Evolutionary conservation across 129 eudicot species (phyloP).

Genomic region (Chrysanthemum lavandulifolium): DNA sequence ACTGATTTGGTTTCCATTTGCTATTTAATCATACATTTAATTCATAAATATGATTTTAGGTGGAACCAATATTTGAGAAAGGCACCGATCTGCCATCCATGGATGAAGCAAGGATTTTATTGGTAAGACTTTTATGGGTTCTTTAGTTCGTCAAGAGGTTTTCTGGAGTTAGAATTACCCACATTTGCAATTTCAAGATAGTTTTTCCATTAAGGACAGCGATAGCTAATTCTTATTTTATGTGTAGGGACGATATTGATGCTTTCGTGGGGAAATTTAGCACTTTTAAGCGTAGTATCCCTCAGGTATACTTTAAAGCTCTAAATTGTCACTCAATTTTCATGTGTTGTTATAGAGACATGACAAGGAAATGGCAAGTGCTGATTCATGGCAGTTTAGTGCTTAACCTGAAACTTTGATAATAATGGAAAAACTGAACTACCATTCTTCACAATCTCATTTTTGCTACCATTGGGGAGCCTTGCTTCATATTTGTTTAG

Average conservation of each 20-base stretch:
- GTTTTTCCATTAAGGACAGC: conserved; percentile 1
- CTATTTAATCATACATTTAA: conserved; percentile 3
- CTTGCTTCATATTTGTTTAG: conserved; percentile 4
- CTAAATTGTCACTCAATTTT: background rate
- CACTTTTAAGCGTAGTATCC: conserved; percentile 93
- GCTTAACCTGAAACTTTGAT: background rate
- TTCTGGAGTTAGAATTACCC: conserved; percentile 14
- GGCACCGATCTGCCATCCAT: conserved; percentile 87
- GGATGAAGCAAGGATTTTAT: conserved; percentile 93
- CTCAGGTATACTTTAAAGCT: conserved; percentile 62
- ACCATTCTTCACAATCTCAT: background rate
- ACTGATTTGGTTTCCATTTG: conserved; percentile 1
- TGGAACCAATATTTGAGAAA: conserved; percentile 97
- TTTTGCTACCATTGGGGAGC: conserved; percentile 8
- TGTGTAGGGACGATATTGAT: conserved; percentile 90
- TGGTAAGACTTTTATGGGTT: conserved; percentile 50
- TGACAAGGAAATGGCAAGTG: background rate
- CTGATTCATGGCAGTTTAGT: background rate
- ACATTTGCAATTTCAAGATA: conserved; percentile 14
- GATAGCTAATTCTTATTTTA: conserved; percentile 3
- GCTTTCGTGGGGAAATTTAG: conserved; percentile 97
- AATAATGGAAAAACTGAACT: background rate
- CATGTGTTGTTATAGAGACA: conserved; percentile 9
- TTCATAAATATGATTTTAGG: conserved; percentile 40
- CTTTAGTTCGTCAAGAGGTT: background rate